A percentile compares a stretch with the other conserved stretches of the same genome.
Conservation (phyloP, 345 rosid genomes). For the Murraya koenigii region DNA sequence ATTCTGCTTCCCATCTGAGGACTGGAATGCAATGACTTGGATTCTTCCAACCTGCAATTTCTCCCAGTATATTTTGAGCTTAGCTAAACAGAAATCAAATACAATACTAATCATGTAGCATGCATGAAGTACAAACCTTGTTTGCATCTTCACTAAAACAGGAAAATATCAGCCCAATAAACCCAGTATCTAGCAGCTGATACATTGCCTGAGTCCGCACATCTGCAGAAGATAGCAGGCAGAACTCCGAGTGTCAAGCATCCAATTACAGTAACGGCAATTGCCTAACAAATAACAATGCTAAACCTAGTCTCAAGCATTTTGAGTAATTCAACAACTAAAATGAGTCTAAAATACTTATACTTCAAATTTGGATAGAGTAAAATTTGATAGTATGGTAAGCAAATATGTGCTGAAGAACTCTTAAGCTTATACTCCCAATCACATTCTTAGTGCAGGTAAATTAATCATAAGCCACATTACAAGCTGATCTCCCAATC, state of each 20-base stretch:
- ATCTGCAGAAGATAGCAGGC: conserved; percentile 51
- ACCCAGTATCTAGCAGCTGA: conserved; percentile 95
- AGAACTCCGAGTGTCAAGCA: conserved; percentile 18
- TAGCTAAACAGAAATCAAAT: conserved; percentile 12
- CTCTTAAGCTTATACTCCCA: background rate
- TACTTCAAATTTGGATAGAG: background rate
- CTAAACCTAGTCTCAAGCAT: background rate
- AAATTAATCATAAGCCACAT: background rate
- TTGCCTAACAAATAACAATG: background rate
- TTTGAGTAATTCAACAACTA: background rate
- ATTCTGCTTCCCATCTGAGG: conserved; percentile 80
- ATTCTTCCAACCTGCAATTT: conserved; percentile 84
- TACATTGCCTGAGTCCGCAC: conserved; percentile 99
- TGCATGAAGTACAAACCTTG: conserved; percentile 49
- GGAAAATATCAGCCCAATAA: conserved; percentile 91
- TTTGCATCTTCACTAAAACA: conserved; percentile 89
- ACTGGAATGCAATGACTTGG: conserved; percentile 97
- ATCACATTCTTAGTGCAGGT: background rate
- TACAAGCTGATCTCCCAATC: background rate
- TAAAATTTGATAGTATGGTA: background rate
- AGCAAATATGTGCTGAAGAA: background rate
- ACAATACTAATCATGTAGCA: conserved; percentile 11
- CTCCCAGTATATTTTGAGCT: conserved; percentile 10
- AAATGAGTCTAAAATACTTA: background rate
- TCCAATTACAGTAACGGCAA: conserved; percentile 9